These are phyloP conservation scores for Phytophthora cactorum DNA, from an alignment of 352 stramenopile genomes.

Conservation along the genomic window DNA sequence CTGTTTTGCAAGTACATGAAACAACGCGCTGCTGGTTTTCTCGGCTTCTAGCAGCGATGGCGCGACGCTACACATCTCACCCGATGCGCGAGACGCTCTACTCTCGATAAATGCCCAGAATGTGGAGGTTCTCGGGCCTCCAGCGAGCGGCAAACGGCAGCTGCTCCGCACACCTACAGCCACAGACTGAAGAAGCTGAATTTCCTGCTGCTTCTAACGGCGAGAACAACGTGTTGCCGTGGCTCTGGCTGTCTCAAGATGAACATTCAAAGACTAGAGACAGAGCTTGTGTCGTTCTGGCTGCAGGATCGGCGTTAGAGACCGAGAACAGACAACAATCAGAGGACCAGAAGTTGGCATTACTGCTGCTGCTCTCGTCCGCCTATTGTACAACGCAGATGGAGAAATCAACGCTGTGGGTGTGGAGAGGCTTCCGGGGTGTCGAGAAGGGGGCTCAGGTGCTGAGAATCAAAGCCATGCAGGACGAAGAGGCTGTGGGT, in stretches of 20 bases:
- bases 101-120: conserved; percentile 22
- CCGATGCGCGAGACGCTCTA: conserved; percentile 34
- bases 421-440: conserved; percentile 54
- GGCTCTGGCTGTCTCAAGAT: conserved; percentile 43
- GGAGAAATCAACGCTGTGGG: conserved; percentile 54
- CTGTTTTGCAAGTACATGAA: conserved; percentile 14
- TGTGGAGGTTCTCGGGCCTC: conserved; percentile 49
- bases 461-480: conserved; percentile 59
- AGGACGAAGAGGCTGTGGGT: conserved; percentile 68
- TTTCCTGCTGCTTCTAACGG: conserved; percentile 17
- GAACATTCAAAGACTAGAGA: conserved; percentile 2
- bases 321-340: conserved; percentile 18
- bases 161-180: conserved; percentile 54
- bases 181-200: conserved; percentile 34
- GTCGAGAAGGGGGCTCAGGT: conserved; percentile 43
- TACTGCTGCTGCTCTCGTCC: conserved; percentile 69
- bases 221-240: conserved; percentile 44
- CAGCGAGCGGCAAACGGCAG: conserved; percentile 48
- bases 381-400: conserved; percentile 65
- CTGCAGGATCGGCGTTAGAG: conserved; percentile 15
- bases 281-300: conserved; percentile 30
- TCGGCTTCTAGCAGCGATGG: not conserved
- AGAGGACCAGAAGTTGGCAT: conserved; percentile 31
- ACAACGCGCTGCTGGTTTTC: conserved; percentile 33
- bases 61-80: conserved; percentile 19